Base-by-base conservation (phyloP, 441 rosid species). In the Populus hybrid region DNA sequence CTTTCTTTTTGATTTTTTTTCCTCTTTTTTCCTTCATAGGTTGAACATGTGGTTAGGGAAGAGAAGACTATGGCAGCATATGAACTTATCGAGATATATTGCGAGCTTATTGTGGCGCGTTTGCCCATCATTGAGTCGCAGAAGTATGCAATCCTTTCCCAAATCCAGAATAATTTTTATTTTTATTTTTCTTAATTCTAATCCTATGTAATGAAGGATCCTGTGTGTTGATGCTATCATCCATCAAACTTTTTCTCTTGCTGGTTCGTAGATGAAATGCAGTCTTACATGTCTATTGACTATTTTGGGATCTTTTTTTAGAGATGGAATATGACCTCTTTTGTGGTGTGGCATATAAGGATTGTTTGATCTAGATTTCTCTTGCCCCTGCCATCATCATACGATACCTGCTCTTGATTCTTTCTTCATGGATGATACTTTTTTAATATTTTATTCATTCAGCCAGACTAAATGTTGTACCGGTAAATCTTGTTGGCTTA, bases 41-140 rank as follows among this genome's bases (percentile, higher is more conserved):
- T 95, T 64, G 99, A 95, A 79, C 99, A 95, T 94, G 94, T 92
- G 64, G 92, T 92, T 75, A 87, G 95, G 80, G 99, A 95, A 89
- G 93, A 94, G 89, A 95, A 94, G 88, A 92, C 90, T n/a, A 73
- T 91, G 85, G 94, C 94, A 1, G 98, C 97, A 9, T 95, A 88
- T 83, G 97, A 92, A 38, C 95, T 95, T 77, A 81, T 92, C 73
- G 97, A 90, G 82, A 88, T 95, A 75, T 95, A 90, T 82, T 94
- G 98, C 64, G 97, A 94, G 77, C 92, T 94, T 61, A 83, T 95
- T 72, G 95, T 84, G 3, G 88, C 93, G n/a, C 99, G 97, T 61
- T 82, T 95, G 79, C 89, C 91, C 21, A 90, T 91, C 59, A 82
- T 95, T n/a, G 97, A 95, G 74, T 90, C 99, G 0, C 99, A 95